Percentiles rank a stretch among this genome's conserved stretches.
Evolutionary conservation across 495 filamentous ascomycete species (phyloP).

Genomic region (Penicillium taxi): DNA sequence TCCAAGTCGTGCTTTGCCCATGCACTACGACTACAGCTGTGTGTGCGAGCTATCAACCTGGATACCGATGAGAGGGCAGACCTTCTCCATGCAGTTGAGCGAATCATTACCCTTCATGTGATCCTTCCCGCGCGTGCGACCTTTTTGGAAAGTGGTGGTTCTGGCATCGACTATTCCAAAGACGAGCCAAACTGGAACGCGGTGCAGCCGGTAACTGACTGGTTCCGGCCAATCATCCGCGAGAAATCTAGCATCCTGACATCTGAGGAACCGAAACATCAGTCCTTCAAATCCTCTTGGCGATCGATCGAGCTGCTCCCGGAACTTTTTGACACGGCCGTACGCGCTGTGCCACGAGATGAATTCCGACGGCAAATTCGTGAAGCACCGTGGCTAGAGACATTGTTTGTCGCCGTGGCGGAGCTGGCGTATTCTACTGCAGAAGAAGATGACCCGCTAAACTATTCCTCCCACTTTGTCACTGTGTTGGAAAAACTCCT

Average conservation of each 20-base stretch:
- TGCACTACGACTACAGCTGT: constrained; percentile 32
- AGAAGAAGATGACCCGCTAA: constrained; percentile 26
- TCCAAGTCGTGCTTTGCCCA: constrained; percentile 33
- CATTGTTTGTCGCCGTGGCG: constrained; percentile 50
- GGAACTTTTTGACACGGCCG: constrained; percentile 39
- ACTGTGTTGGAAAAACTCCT: constrained; percentile 34
- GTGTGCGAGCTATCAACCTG: constrained; percentile 24
- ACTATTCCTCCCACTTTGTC: constrained; percentile 29
- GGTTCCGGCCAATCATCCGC: constrained; percentile 32
- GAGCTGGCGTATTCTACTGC: constrained; percentile 36
- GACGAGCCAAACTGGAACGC: constrained; percentile 39
- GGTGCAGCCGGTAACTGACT: constrained; percentile 38
- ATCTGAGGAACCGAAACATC: constrained; percentile 1
- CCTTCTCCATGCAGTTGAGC: constrained; percentile 45
- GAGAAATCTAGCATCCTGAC: constrained; percentile 12
- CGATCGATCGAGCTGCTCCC: constrained; percentile 23
- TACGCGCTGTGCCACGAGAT: constrained; percentile 45
- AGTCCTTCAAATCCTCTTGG: constrained; percentile 20
- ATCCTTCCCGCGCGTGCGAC: constrained; percentile 56
- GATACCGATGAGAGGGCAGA: constrained; percentile 33
- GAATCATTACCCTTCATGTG: constrained; percentile 60
- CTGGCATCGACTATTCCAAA: constrained; percentile 39
- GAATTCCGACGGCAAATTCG: constrained; percentile 47
- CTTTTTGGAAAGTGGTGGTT: constrained; percentile 41
- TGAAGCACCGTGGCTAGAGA: constrained; percentile 60